Conservation (phyloP, 192 early-diverging fungal genomes). For the Funneliformis geosporum region DNA sequence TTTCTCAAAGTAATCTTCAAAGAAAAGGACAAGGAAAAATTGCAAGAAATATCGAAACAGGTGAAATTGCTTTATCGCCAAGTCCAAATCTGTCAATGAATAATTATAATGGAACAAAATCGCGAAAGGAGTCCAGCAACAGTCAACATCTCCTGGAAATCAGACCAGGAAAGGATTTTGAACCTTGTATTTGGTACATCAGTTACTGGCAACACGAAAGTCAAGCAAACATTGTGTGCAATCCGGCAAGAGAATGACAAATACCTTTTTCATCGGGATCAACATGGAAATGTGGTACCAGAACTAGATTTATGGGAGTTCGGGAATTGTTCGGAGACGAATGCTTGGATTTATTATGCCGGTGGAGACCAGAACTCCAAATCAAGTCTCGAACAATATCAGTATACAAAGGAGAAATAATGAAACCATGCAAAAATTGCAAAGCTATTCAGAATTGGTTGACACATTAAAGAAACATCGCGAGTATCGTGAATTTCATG, state of each 20-base stretch:
- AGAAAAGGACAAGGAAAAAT: too few species aligned
- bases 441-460: neutral
- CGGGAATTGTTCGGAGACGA: constrained; percentile 10
- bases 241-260: neutral
- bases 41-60: too few species aligned
- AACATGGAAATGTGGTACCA: neutral
- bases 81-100: too few species aligned
- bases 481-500: too few species aligned
- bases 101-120: too few species aligned
- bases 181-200: too few species aligned
- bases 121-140: too few species aligned
- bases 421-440: constrained; percentile 12
- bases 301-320: neutral
- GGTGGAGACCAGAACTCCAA: neutral
- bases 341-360: neutral
- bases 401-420: neutral
- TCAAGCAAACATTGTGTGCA: neutral
- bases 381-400: too few species aligned
- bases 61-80: too few species aligned
- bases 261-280: neutral
- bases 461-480: constrained; percentile 9
- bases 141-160: too few species aligned
- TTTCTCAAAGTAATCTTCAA: too few species aligned
- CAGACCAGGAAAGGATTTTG: too few species aligned
- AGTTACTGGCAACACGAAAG: neutral